Conservation (phyloP, 768 basidiomycete species). For the Jaapia argillacea region DNA sequence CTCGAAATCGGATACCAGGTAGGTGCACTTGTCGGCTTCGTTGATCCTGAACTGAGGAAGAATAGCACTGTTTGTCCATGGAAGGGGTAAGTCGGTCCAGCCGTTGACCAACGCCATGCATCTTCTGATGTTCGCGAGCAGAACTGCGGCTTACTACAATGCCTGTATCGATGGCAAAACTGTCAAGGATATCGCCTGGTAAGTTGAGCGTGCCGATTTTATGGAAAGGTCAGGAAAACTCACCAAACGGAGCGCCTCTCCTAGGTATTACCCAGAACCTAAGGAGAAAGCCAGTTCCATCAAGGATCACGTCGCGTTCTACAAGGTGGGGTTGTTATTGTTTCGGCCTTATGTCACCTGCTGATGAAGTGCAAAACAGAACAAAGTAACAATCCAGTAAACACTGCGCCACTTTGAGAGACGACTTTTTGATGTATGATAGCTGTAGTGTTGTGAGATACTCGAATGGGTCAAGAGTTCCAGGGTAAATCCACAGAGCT, state of each 20-base stretch:
- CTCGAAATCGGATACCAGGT: slow-evolving; percentile 43
- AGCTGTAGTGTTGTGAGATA: no score
- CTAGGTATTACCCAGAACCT: slow-evolving; percentile 61
- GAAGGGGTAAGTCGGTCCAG: slow-evolving; percentile 50
- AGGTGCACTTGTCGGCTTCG: slow-evolving; percentile 5
- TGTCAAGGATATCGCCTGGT: slow-evolving; percentile 62
- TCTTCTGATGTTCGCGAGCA: slow-evolving; percentile 2
- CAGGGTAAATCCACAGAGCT: no score
- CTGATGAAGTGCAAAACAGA: no score
- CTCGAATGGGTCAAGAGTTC: no score
- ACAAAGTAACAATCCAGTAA: no score
- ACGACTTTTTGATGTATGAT: no score
- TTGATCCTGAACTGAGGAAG: slow-evolving; percentile 1
- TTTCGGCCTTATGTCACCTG: no score
- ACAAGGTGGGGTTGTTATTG: slow-evolving; percentile 61
- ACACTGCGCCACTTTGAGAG: no score
- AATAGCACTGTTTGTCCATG: slow-evolving; percentile 48
- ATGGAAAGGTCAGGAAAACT: neutral
- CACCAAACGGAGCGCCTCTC: neutral
- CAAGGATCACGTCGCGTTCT: slow-evolving; percentile 64
- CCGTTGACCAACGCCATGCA: neutral
- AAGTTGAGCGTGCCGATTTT: slow-evolving; percentile 12
- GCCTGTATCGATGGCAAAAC: slow-evolving; percentile 35
- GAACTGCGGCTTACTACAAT: slow-evolving; percentile 53
- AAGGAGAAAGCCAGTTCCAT: slow-evolving; percentile 50